Evolutionary conservation across 352 stramenopile species (phyloP).

Genomic region (Pythium pyrilobum): DNA sequence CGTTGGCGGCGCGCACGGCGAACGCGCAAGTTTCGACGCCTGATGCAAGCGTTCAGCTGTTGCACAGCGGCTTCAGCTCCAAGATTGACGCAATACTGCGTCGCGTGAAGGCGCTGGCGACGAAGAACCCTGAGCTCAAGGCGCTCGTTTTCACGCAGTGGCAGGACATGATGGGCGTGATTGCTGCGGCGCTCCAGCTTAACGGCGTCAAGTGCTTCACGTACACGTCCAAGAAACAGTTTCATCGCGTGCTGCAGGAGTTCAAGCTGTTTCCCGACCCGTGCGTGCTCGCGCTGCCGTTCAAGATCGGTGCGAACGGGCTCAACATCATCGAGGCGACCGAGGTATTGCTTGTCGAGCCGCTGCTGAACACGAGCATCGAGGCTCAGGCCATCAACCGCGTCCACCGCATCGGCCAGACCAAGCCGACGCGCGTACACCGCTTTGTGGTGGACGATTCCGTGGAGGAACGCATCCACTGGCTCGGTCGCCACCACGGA

Average conservation of each 20-base stretch:
- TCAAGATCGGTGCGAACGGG: conserved; percentile 88
- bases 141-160: conserved; percentile 91
- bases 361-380: conserved; percentile 79
- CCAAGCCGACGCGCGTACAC: conserved; percentile 72
- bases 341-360: conserved; percentile 90
- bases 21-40: not conserved
- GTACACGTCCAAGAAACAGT: conserved; percentile 51
- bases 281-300: conserved; percentile 68
- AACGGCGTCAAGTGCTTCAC: conserved; percentile 71
- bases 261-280: conserved; percentile 48
- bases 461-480: conserved; percentile 87
- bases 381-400: conserved; percentile 88
- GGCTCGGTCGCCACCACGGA: conserved; percentile 20
- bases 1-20: not conserved
- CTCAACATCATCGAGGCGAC: conserved; percentile 92
- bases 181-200: conserved; percentile 23
- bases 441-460: conserved; percentile 87
- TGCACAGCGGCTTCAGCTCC: conserved; percentile 44
- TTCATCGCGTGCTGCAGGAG: conserved; percentile 34
- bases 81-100: conserved; percentile 66
- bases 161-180: conserved; percentile 76
- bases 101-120: conserved; percentile 40
- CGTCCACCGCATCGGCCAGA: conserved; percentile 90
- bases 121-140: conserved; percentile 65
- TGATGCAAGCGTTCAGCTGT: not conserved